Evolutionary conservation across 371 early-diverging fungal genomes (phyloP).

Genomic region (Mortierella sp.): DNA sequence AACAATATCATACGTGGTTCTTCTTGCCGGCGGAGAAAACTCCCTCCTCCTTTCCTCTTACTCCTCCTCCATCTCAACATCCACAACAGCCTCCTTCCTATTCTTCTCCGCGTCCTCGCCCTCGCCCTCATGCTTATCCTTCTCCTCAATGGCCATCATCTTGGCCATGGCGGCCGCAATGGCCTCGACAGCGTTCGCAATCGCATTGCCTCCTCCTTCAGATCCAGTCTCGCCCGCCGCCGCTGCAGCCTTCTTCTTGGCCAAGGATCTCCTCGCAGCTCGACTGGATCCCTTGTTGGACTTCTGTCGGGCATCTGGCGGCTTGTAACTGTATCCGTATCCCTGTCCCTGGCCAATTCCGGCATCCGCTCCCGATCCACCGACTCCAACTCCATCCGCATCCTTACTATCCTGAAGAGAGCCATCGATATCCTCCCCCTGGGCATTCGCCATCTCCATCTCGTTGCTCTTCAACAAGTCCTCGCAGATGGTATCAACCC

Average conservation of each 20-base stretch:
- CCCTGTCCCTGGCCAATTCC: conserved; percentile 49
- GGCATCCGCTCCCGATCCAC: conserved; percentile 25
- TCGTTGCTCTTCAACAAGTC: conserved; percentile 37
- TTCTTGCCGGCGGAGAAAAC: not conserved
- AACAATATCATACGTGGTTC: not conserved
- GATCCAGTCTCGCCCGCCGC: not conserved
- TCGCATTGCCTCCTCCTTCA: conserved; percentile 30
- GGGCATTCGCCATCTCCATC: conserved; percentile 10
- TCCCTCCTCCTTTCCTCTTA: not conserved
- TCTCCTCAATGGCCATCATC: conserved; percentile 40
- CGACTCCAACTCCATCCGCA: conserved; percentile 9
- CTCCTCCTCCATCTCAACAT: conserved; percentile 4
- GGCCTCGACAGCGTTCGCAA: conserved; percentile 47
- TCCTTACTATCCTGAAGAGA: not conserved
- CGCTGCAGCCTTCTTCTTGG: not conserved
- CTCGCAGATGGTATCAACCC: conserved; percentile 40
- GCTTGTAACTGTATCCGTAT: conserved; percentile 40
- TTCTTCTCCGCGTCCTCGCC: not conserved
- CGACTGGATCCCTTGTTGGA: conserved; percentile 18
- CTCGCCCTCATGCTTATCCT: conserved; percentile 8
- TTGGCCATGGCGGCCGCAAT: conserved; percentile 40
- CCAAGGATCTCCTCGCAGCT: conserved; percentile 5
- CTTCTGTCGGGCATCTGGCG: conserved; percentile 31
- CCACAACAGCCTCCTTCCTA: not conserved
- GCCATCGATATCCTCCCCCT: not conserved